Conservation (phyloP, 352 stramenopile species). For the Thraustotheca clavata region DNA sequence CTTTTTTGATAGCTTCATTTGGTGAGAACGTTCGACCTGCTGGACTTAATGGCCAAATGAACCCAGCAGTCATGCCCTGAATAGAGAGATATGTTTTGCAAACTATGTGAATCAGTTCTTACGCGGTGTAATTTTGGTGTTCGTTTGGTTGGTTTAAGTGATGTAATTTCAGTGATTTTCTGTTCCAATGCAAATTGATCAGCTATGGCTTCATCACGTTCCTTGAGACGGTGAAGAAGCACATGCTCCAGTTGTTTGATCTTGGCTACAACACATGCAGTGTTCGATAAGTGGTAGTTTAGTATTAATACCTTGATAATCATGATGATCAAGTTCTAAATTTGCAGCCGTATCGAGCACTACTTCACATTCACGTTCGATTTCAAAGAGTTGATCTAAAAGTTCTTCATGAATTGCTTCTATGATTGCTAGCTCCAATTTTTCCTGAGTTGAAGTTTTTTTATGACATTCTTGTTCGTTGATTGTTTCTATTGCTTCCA, state of each 20-base stretch:
- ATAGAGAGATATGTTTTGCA: background rate
- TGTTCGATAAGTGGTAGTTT: background rate
- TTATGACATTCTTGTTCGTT: background rate
- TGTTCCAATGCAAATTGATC: constrained; percentile 19
- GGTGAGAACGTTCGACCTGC: background rate
- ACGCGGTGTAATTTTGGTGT: too few relatives aligned
- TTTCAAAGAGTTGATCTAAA: background rate
- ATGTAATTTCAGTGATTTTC: background rate
- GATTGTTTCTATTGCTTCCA: constrained; percentile 1
- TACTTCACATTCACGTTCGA: constrained; percentile 7
- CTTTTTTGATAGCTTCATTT: background rate
- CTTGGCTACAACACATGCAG: background rate
- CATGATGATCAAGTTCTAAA: background rate
- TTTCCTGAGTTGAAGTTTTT: background rate
- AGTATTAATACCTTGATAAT: background rate
- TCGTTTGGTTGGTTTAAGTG: too few relatives aligned
- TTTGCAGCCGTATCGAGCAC: background rate
- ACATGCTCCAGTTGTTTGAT: background rate
- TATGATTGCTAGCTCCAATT: background rate
- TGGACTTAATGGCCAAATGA: too few relatives aligned
- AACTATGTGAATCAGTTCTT: too few relatives aligned
- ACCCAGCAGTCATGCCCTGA: too few relatives aligned
- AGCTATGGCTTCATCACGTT: constrained; percentile 6
- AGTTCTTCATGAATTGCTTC: constrained; percentile 1
- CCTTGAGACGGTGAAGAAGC: background rate